Conservation (phyloP, 306 rosid species). For the Clitoria ternatea region DNA sequence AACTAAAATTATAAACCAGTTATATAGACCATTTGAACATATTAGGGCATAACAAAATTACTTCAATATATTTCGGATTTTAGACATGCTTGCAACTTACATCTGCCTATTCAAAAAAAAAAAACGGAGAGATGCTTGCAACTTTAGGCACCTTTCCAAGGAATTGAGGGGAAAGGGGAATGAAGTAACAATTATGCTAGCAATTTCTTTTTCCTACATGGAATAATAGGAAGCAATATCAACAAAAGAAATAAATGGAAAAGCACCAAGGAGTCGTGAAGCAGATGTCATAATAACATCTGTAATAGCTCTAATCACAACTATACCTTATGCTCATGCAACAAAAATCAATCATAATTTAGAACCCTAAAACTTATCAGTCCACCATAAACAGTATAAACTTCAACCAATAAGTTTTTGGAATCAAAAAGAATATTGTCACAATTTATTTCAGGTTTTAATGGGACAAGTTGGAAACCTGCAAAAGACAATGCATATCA, state of each 20-base stretch:
- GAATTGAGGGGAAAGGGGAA: neutral
- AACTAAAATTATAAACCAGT: constrained; percentile 3
- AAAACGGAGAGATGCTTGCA: neutral
- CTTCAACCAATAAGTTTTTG: neutral
- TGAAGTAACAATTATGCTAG: neutral
- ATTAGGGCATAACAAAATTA: neutral
- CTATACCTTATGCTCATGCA: neutral
- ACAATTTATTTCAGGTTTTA: neutral
- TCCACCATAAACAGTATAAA: neutral
- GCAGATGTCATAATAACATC: neutral
- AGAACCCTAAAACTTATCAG: neutral
- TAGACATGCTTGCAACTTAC: no score
- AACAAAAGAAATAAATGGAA: neutral
- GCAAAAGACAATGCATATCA: neutral
- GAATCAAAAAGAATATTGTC: neutral
- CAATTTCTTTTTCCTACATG: neutral
- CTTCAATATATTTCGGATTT: constrained; percentile 7
- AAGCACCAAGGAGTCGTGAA: neutral
- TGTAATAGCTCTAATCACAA: neutral
- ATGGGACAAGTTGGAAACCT: neutral
- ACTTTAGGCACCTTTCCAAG: neutral
- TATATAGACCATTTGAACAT: neutral
- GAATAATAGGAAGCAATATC: neutral
- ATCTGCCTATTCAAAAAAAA: no score
- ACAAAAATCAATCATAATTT: neutral